Evolutionary conservation across 495 filamentous ascomycete genomes (phyloP).

Genomic region (Usnea hakonensis): DNA sequence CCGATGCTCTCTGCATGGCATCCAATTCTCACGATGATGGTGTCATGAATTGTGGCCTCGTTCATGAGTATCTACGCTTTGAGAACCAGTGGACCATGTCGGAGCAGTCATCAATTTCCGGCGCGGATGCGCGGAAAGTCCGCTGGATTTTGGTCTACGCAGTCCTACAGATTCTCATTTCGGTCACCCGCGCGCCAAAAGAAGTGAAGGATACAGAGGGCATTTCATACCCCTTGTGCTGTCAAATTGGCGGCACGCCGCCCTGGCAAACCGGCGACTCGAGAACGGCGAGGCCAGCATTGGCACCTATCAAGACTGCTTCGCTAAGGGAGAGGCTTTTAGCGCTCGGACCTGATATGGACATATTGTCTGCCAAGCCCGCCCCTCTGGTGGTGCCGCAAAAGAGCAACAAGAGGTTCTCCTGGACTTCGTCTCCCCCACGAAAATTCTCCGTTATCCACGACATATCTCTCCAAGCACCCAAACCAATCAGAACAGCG

Average conservation of each 20-base stretch:
- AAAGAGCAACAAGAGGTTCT: conserved; percentile 7
- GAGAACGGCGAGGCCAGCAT: conserved; percentile 11
- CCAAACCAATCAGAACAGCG: conserved; percentile 17
- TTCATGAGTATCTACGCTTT: conserved; percentile 39
- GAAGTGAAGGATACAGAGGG: conserved; percentile 50
- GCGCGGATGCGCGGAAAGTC: conserved; percentile 50
- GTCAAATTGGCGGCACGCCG: conserved; percentile 26
- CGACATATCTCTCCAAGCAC: conserved; percentile 13
- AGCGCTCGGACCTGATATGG: conserved; percentile 11
- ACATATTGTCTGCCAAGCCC: conserved; percentile 14
- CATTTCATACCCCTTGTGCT: conserved; percentile 46
- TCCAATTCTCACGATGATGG: conserved; percentile 32
- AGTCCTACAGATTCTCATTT: conserved; percentile 63
- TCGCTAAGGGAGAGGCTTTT: conserved; percentile 13
- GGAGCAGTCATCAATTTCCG: conserved; percentile 40
- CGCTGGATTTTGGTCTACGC: conserved; percentile 72
- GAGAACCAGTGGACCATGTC: conserved; percentile 34
- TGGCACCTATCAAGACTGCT: conserved; percentile 1
- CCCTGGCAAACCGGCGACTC: conserved; percentile 20
- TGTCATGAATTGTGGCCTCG: conserved; percentile 30
- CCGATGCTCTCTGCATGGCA: conserved; percentile 31
- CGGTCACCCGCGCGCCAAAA: conserved; percentile 55
- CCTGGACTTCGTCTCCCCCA: not conserved
- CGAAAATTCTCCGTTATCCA: conserved; percentile 5
- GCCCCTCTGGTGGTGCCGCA: conserved; percentile 5